These are phyloP conservation scores for Castanospermum australe DNA, from an alignment of 306 rosid genomes.

Conservation along the genomic window DNA sequence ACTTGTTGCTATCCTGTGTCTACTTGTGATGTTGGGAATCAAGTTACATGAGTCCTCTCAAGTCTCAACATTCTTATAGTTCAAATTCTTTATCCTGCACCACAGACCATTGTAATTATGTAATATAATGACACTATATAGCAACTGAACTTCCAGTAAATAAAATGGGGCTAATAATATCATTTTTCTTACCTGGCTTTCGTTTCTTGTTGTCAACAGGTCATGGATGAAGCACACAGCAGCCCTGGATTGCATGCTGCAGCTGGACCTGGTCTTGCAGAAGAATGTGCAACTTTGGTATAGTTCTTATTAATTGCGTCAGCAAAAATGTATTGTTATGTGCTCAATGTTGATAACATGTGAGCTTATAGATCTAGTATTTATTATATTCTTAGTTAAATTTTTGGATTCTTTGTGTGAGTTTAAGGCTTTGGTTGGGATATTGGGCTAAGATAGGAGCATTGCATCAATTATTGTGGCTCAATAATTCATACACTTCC, in stretches of 20 bases:
- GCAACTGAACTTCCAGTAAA: slow-evolving; percentile 11
- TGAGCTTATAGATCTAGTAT: slow-evolving; percentile 3
- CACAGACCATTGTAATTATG: slow-evolving; percentile 14
- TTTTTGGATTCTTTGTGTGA: not conserved
- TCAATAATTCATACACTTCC: not conserved
- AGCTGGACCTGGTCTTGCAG: slow-evolving; percentile 97
- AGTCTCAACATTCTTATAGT: not conserved
- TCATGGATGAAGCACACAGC: slow-evolving; percentile 96
- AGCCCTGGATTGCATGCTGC: slow-evolving; percentile 95
- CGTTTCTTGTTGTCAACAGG: slow-evolving; percentile 47
- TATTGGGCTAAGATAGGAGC: not conserved
- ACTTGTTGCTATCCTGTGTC: slow-evolving; percentile 13
- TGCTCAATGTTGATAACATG: not conserved
- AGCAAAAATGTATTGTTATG: not conserved
- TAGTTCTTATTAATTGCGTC: slow-evolving; percentile 23
- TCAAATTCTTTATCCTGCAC: not conserved
- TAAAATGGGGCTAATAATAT: slow-evolving; percentile 2
- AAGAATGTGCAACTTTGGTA: slow-evolving; percentile 95
- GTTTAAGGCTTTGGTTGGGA: slow-evolving; percentile 1
- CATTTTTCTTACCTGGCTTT: slow-evolving; percentile 23
- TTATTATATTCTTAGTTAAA: not conserved
- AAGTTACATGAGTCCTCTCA: slow-evolving; percentile 2
- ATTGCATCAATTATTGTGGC: not conserved
- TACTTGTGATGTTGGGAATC: not conserved
- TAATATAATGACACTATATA: not conserved